These are phyloP conservation scores for Metschnikowia gelsemii DNA, from an alignment of 805 yeast genomes.

Conservation along the genomic window DNA sequence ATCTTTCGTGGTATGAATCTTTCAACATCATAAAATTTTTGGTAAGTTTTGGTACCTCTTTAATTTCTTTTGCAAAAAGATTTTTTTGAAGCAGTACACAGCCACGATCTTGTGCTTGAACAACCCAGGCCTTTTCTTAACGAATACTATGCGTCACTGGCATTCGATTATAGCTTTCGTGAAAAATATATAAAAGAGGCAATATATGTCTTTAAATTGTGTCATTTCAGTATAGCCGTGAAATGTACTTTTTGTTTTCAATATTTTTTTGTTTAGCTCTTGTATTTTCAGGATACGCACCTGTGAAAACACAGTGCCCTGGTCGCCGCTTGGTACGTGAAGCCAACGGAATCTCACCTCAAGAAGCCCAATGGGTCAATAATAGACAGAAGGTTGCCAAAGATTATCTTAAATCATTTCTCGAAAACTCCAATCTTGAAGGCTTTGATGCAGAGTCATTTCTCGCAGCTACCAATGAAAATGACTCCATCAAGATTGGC, in stretches of 20 bases:
- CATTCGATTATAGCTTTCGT: no score
- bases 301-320: slow-evolving; percentile 8
- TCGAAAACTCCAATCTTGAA: slow-evolving; percentile 8
- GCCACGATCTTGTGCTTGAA: not conserved
- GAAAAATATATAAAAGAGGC: not conserved
- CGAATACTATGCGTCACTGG: no score
- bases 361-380: slow-evolving; percentile 11
- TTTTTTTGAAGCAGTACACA: no score
- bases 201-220: no score
- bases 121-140: not conserved
- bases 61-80: no score
- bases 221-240: not conserved
- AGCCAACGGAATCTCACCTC: slow-evolving; percentile 6
- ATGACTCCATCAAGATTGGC: slow-evolving; percentile 7
- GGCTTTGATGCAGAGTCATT: slow-evolving; percentile 10
- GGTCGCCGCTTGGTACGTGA: slow-evolving; percentile 9
- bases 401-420: slow-evolving; percentile 2
- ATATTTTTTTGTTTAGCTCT: not conserved
- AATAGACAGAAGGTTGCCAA: not conserved
- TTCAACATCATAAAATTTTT: no score
- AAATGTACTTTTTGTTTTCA: slow-evolving; percentile 1
- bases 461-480: slow-evolving; percentile 2
- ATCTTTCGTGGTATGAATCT: no score
- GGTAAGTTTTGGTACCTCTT: no score
- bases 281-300: slow-evolving; percentile 7